A percentile compares a stretch with the other conserved stretches of the same genome.
Conservation (phyloP, 2,329 filamentous ascomycete species). For the Colletotrichum noveboracense region DNA sequence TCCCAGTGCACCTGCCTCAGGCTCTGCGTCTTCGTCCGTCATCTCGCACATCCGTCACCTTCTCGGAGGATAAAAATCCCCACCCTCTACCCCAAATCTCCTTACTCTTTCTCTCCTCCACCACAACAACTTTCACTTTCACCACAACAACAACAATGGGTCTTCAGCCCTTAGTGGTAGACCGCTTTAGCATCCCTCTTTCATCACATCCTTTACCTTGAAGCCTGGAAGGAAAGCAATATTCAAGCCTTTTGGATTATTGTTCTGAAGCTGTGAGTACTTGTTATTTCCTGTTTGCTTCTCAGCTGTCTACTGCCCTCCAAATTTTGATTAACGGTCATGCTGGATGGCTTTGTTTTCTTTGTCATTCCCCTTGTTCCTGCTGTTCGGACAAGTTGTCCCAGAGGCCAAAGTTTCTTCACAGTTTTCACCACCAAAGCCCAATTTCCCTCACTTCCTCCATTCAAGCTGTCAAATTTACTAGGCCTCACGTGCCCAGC, state of each 20-base stretch:
- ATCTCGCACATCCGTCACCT: not conserved
- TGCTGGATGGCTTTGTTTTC: accelerated
- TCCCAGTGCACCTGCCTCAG: not conserved
- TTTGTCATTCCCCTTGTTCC: accelerated
- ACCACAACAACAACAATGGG: not conserved
- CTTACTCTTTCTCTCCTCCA: not conserved
- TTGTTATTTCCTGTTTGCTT: not conserved
- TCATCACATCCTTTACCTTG: not conserved
- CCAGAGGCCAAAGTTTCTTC: accelerated
- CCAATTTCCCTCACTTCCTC: accelerated
- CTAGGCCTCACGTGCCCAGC: accelerated
- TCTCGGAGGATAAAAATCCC: not conserved
- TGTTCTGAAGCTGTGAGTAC: not conserved
- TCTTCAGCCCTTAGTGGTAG: not conserved
- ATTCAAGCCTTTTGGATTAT: not conserved
- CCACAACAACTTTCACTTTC: not conserved
- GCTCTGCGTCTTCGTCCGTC: not conserved
- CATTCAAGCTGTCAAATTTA: not conserved
- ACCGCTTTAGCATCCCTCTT: not conserved
- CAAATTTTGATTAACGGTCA: accelerated
- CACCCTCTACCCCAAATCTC: too few species aligned
- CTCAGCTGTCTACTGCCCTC: not conserved
- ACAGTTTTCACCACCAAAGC: not conserved
- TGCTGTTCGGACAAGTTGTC: accelerated
- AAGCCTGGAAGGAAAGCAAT: not conserved